These are phyloP conservation scores for Hyphopichia wangnamkhiaoensis DNA, from an alignment of 1,139 yeast species.

Conservation along the genomic window DNA sequence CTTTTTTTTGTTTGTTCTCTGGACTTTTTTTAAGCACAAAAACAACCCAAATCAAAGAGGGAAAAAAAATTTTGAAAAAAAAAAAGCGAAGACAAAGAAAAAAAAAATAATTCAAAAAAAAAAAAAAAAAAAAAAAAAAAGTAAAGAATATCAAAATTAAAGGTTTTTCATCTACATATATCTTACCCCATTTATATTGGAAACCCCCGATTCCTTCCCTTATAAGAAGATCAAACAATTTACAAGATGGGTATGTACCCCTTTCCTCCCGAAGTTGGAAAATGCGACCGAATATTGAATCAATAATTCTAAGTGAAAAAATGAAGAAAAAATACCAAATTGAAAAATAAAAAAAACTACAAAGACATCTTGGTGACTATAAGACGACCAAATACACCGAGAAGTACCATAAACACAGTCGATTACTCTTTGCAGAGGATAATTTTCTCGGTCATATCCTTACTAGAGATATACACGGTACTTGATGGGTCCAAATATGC, in stretches of 20 bases:
- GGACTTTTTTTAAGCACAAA: background rate
- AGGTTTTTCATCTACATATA: background rate
- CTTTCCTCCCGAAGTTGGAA: too few relatives aligned
- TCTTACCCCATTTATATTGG: background rate
- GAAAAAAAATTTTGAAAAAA: background rate
- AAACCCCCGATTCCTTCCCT: constrained; percentile 1
- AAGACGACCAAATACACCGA: too few relatives aligned
- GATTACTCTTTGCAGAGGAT: too few relatives aligned
- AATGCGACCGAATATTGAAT: too few relatives aligned
- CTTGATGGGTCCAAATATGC: too few relatives aligned
- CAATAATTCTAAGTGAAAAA: too few relatives aligned
- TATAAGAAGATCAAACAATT: constrained; percentile 2
- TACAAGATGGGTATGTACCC: constrained; percentile 19
- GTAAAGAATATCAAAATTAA: background rate
- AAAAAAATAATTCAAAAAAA: background rate
- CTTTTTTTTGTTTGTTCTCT: background rate
- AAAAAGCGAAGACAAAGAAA: constrained; percentile 1
- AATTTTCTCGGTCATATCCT: too few relatives aligned
- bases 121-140: background rate
- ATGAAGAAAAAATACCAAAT: too few relatives aligned
- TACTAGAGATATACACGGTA: too few relatives aligned
- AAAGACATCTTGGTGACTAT: too few relatives aligned
- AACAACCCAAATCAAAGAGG: background rate
- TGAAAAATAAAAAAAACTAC: too few relatives aligned
- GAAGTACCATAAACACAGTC: too few relatives aligned